These are phyloP conservation scores for Lobosporangium transversale DNA, from an alignment of 192 early-diverging fungal genomes.

Conservation along the genomic window DNA sequence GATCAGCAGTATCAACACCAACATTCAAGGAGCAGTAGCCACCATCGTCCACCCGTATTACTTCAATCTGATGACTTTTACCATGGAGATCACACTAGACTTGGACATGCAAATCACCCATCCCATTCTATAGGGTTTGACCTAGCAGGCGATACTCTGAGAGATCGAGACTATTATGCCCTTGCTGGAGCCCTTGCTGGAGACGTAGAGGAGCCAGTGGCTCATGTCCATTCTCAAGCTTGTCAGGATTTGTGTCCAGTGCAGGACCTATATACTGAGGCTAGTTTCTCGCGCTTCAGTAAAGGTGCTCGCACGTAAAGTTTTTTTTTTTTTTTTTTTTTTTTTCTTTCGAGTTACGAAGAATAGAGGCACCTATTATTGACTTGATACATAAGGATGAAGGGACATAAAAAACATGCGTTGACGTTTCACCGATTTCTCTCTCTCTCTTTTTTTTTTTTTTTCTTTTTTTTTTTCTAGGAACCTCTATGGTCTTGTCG, in stretches of 20 bases:
- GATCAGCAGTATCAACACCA: neutral
- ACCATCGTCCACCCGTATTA: conserved; percentile 39
- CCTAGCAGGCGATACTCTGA: neutral
- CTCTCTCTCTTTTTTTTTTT: neutral
- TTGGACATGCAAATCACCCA: neutral
- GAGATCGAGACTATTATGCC: conserved; percentile 1
- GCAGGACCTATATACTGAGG: conserved; percentile 45
- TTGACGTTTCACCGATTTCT: no score
- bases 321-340: neutral
- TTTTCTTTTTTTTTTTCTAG: conserved; percentile 1
- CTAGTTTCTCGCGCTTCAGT: conserved; percentile 30
- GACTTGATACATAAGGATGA: no score
- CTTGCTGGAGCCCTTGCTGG: neutral
- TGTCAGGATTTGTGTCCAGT: conserved; percentile 50
- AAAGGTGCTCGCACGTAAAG: conserved; percentile 45
- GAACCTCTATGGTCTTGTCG: conserved; percentile 44
- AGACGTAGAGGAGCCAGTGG: conserved; percentile 13
- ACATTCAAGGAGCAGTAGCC: neutral
- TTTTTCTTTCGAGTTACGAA: no score
- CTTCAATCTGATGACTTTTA: conserved; percentile 35
- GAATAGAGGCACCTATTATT: no score
- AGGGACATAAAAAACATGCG: no score
- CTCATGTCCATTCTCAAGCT: conserved; percentile 37
- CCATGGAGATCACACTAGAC: conserved; percentile 1
- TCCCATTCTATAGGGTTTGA: conserved; percentile 1